Evolutionary conservation across 2,329 filamentous ascomycete genomes (phyloP), one percentile per base, ranked within the genome.

Genomic region (Diaporthe eres): DNA sequence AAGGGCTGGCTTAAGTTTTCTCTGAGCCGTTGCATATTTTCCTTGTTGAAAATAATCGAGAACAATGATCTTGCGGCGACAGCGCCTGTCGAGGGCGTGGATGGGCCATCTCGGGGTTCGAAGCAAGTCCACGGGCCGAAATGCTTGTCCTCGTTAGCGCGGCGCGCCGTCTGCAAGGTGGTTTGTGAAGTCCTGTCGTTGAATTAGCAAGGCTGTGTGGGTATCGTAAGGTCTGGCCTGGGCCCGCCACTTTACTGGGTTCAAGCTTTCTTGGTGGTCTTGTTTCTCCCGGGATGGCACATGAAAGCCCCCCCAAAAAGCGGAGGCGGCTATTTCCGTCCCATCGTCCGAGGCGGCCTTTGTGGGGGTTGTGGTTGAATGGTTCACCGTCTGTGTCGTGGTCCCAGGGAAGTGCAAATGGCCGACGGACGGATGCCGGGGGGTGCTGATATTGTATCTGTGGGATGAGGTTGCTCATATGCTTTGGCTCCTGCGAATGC

Each of bases 91-190:
- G 19, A 6, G 22, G 58, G 25, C 7, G 25, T 31, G n/a, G n/a
- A 17, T 5, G 22, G 47, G 13, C 5, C 12, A 25, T 12, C 7
- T 39, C 19, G 22, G 12, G 44, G 31, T 42, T 34, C 22, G 17
- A 47, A 42, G 47, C 34, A 70, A 55, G 49, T 31, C n/a, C 13
- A 37, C 49, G 47, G 63, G 49, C 65, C 65, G 47, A 34, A 70
- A 70, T 25, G 34, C 49, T 55, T 70, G 65, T 28, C 37, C 15
- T 68, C 31, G 31, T 53, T 53, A 28, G 65, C 61, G 34, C 28
- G 19, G 19, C 25, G 42, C 42, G 17, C 28, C 10, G 61, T 13
- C 53, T 57, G 53, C 53, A 22, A 15, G 25, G 8, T 6, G 60
- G 17, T 8, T 63, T 47, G 39, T 22, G 17, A 34, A 9, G 28